Evolutionary conservation across 352 stramenopile species (phyloP), one percentile per base, ranked within the genome.

Genomic region (Phytopythium cucurbitacearum): DNA sequence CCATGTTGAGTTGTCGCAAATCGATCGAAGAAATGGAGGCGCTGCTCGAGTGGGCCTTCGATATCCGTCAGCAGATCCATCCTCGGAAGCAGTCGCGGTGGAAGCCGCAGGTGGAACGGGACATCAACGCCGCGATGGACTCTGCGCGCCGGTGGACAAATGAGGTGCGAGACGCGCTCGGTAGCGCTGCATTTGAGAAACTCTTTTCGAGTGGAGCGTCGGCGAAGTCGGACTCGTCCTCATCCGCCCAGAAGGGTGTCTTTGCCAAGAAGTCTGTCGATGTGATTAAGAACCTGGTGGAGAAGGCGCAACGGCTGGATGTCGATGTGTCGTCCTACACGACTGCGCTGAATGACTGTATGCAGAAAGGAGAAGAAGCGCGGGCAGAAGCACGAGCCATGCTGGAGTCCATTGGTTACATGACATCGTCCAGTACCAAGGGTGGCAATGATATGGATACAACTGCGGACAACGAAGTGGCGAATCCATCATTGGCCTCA

Each of bases 81-180:
- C 59, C 79, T 2, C 88, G 90, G 53, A 91, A 87, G 34, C 85
- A 90, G 46, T 80, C 80, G 21, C 64, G 80, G 8, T 95, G 85
- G 85, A 91, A 94, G 38, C 85, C 85, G 10, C 79, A 89, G 39
- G 68, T 92, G 48, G 85, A 95, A 53, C 72, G 77, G 34, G 79
- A 91, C 48, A 92, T 95, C 33, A 67, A 87, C 36, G 65, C 74
- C 5, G 72, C 73, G 11, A 72, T 94, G 62, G 77, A 89, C 21
- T 71, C 71, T 43, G 69, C 81, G 4, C 76, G 76, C 5, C 72
- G 84, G 48, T 95, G 85, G 85, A 71, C 93, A 4, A 73, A 82
- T 45, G 80, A 93, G 49, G 65, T 89, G 21, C 78, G 80, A 42
- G 83, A 95, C 42, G 69, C 80, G 15, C 56, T 95, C 21, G 82